Evolutionary conservation across 805 yeast genomes (phyloP).

Genomic region (Millerozyma acaciae): DNA sequence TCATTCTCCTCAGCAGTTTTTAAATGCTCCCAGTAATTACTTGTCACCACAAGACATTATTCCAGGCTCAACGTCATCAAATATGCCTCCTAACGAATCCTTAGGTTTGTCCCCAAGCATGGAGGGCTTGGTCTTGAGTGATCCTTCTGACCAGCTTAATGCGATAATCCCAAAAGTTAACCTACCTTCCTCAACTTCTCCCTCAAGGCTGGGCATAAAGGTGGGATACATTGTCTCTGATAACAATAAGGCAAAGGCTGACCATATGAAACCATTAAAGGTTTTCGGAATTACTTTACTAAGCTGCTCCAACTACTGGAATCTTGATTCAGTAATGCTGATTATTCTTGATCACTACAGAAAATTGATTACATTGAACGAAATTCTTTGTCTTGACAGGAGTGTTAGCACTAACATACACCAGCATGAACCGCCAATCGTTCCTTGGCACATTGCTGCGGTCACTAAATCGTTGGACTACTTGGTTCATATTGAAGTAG

Average conservation of each 20-base stretch:
- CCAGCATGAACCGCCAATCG: conserved; percentile 8
- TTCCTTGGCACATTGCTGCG: conserved; percentile 74
- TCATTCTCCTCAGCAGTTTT: conserved; percentile 36
- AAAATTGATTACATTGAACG: conserved; percentile 45
- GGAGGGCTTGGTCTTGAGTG: conserved; percentile 34
- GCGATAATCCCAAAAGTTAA: conserved; percentile 59
- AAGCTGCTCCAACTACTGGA: conserved; percentile 70
- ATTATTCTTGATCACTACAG: conserved; percentile 58
- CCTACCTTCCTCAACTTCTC: conserved; percentile 65
- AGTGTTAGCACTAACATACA: conserved; percentile 5
- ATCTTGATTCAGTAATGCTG: conserved; percentile 51
- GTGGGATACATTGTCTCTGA: conserved; percentile 63
- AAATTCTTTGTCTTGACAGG: conserved; percentile 32
- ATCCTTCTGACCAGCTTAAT: conserved; percentile 47
- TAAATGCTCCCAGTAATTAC: conserved; percentile 29
- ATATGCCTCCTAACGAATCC: background rate
- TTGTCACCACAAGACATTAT: conserved; percentile 27
- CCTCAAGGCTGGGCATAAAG: conserved; percentile 64
- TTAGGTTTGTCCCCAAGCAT: background rate
- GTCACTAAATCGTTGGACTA: conserved; percentile 59
- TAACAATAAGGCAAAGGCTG: conserved; percentile 4
- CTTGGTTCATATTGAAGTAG: conserved; percentile 56
- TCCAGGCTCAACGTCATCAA: conserved; percentile 3
- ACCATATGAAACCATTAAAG: background rate
- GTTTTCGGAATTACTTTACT: conserved; percentile 59